Evolutionary conservation across 148 eudicot species (phyloP).

Genomic region (Rhododendron simsii): DNA sequence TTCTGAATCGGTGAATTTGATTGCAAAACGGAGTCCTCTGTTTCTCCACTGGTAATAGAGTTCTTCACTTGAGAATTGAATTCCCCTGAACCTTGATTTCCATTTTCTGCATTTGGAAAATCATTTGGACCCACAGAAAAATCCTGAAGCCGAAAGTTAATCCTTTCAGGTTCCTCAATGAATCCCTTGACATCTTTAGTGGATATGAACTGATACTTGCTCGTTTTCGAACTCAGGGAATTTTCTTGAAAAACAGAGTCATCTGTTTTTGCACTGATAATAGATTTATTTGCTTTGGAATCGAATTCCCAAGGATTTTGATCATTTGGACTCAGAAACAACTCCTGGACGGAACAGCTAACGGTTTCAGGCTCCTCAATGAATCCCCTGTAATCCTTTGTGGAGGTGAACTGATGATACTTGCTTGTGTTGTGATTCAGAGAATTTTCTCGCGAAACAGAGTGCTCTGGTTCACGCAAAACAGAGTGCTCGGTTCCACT

Average conservation of each 20-base stretch:
- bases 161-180: conserved; percentile 47
- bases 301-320: background rate
- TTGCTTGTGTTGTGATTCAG: conserved; percentile 17
- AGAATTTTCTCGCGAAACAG: conserved; percentile 20
- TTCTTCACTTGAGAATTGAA: background rate
- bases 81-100: background rate
- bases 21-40: background rate
- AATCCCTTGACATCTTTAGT: conserved; percentile 45
- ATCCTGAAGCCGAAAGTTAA: conserved; percentile 54
- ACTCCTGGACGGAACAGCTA: background rate
- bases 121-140: conserved; percentile 37
- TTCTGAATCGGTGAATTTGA: background rate
- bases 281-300: background rate
- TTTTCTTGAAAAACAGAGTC: background rate
- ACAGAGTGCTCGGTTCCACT: conserved; percentile 18
- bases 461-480: conserved; percentile 21
- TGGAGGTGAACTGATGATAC: background rate
- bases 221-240: background rate
- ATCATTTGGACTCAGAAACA: background rate
- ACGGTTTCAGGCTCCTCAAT: background rate
- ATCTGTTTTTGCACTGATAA: background rate
- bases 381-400: background rate
- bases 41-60: background rate
- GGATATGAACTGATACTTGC: conserved; percentile 44
- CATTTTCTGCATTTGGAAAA: background rate